These are phyloP conservation scores for Colletotrichum sp. DNA, from an alignment of 2,329 filamentous ascomycete genomes.

Conservation along the genomic window DNA sequence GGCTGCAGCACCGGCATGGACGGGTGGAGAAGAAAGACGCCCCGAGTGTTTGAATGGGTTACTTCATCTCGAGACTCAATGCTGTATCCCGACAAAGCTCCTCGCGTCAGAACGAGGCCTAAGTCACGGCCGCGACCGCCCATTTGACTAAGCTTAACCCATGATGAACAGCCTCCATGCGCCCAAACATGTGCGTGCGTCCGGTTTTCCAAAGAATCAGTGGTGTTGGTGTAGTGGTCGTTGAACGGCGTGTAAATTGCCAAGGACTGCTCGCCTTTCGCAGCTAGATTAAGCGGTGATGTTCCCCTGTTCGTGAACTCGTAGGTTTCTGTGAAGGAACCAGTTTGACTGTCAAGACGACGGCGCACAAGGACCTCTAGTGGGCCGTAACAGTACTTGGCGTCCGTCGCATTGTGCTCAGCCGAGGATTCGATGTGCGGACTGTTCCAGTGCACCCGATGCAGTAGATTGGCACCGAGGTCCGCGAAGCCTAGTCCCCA, in stretches of 20 bases:
- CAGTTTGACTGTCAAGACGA: not conserved
- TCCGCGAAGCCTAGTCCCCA: slow-evolving; percentile 17
- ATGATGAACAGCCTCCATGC: slow-evolving; percentile 8
- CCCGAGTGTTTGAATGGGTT: slow-evolving; percentile 12
- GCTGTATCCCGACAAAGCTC: slow-evolving; percentile 15
- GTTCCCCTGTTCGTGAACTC: slow-evolving; percentile 3
- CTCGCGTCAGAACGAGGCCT: slow-evolving; percentile 12
- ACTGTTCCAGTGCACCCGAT: slow-evolving; percentile 13
- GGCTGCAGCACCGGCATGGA: slow-evolving; percentile 1
- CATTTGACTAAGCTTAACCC: slow-evolving; percentile 20
- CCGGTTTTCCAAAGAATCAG: not conserved
- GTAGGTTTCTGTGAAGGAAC: slow-evolving; percentile 10
- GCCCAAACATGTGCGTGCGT: slow-evolving; percentile 17
- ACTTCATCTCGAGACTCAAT: slow-evolving; percentile 16
- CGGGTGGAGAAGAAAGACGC: slow-evolving; percentile 17
- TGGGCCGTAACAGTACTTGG: not conserved
- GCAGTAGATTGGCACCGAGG: not conserved
- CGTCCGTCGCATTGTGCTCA: not conserved
- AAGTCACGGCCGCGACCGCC: slow-evolving; percentile 9
- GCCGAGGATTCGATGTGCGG: not conserved
- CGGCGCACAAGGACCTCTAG: slow-evolving; percentile 6
- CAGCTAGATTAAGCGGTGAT: not conserved
- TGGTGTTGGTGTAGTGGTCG: slow-evolving; percentile 19
- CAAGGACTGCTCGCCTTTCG: not conserved
- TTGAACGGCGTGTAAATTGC: slow-evolving; percentile 20